Evolutionary conservation across 164 flowering plant species (phyloP).

Genomic region (Echeveria elegans): DNA sequence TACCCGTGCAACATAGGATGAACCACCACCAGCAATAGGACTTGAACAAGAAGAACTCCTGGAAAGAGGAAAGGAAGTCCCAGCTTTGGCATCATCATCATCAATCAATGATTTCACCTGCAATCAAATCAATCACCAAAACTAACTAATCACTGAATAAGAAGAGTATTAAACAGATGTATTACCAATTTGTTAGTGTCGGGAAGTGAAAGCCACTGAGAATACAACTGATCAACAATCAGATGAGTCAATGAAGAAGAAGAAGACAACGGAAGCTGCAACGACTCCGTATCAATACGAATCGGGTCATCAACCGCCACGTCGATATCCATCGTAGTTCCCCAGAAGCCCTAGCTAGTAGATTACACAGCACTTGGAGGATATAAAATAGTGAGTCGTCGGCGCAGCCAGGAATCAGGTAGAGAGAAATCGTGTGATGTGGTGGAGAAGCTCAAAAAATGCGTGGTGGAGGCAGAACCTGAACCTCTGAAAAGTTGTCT

Average conservation of each 20-base stretch:
- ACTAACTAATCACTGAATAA: not conserved
- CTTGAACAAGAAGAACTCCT: no score
- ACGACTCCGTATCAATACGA: conserved; percentile 17
- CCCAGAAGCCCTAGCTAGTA: no score
- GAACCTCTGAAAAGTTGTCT: no score
- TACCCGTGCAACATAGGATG: no score
- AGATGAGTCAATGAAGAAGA: conserved; percentile 10
- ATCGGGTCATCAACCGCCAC: conserved; percentile 9
- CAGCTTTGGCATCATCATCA: conserved; percentile 81
- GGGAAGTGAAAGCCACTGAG: conserved; percentile 25
- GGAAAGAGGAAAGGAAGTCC: conserved; percentile 52
- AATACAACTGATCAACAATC: conserved; percentile 21
- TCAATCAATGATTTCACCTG: conserved; percentile 82
- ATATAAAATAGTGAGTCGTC: no score
- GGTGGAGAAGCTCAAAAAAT: no score
- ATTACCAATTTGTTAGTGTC: conserved; percentile 12
- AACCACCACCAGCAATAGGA: conserved; percentile 36
- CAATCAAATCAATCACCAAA: conserved; percentile 9
- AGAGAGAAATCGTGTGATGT: no score
- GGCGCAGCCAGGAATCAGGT: no score
- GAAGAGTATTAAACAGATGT: not conserved
- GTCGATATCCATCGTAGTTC: conserved; percentile 18
- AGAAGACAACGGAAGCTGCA: conserved; percentile 26
- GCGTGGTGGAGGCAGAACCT: no score
- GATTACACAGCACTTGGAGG: no score